Evolutionary conservation across 139 green algal genomes (phyloP), one percentile per base, ranked within the genome.

Genomic region (Chara braunii): DNA sequence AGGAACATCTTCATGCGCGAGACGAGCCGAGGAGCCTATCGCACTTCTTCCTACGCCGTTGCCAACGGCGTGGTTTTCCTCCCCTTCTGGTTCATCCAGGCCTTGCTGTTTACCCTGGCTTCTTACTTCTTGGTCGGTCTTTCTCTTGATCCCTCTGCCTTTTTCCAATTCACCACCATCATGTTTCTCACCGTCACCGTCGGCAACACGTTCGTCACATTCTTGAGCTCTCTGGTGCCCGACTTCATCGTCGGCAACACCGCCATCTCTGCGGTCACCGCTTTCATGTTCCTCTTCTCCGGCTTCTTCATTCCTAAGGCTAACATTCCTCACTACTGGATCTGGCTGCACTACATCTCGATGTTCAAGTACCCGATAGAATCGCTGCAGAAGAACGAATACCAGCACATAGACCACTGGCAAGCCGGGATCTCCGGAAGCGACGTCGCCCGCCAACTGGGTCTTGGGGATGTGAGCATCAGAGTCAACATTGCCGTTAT

Each of bases 301-400:
- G 65, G 65, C 30, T 74, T 74, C 65, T 74, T 74, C 65, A 74
- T 74, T 37, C 37, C 58, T 26, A 60, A 29, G 65, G 36, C 44
- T 26, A 18, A 70, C 61, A 79, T 79, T 35, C 71, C 71, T 3
- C 18, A 14, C 3, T 79, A 75, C 58, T 81, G 70, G 70, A 77
- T 79, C n/a, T 79, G 71, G 71, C 26, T 73, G 29, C 37, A 79
- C 71, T 81, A 81, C 70, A n/a, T 79, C 18, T 80, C 70, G 11
- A 12, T 78, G 6, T 79, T 79, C 56, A 79, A 78, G 54, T 79
- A 81, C 14, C 37, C 70, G 9, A 60, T 81, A 3, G 69, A 79
- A 3, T 26, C 37, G 29, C 23, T 79, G 7, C n/a, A 80, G 2
- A 32, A 68, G 1, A 79, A 79, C 24, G 69, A 80, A 53, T 79